Evolutionary conservation across 208 protist species (phyloP).

Genomic region (Phytomonas sp.): DNA sequence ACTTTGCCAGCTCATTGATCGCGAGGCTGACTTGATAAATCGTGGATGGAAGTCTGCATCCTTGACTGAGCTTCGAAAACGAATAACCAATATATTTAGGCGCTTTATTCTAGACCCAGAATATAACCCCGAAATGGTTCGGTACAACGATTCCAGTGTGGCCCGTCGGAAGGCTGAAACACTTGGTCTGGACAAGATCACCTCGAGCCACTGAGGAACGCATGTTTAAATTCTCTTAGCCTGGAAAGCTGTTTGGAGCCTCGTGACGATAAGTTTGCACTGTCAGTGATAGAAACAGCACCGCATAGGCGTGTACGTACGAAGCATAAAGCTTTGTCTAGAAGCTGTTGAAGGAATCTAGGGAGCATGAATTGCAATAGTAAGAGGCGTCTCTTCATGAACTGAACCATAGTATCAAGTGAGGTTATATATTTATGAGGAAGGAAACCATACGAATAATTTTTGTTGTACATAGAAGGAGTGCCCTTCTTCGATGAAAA

Average conservation of each 20-base stretch:
- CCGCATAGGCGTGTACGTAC: background rate
- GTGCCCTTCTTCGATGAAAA: background rate
- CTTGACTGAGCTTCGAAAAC: slow-evolving; percentile 70
- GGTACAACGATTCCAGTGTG: slow-evolving; percentile 22
- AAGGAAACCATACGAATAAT: background rate
- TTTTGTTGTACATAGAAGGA: background rate
- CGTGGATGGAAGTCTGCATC: slow-evolving; percentile 74
- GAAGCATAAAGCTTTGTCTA: background rate
- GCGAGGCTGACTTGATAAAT: slow-evolving; percentile 94
- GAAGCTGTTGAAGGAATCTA: background rate
- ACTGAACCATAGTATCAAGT: background rate
- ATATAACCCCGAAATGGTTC: slow-evolving; percentile 92
- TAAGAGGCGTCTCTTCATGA: background rate
- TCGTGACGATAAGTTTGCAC: background rate
- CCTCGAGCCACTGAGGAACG: background rate
- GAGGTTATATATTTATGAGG: background rate
- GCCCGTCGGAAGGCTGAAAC: background rate
- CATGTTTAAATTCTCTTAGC: background rate
- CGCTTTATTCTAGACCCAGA: slow-evolving; percentile 92
- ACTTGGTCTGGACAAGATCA: background rate
- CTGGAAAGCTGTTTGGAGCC: background rate
- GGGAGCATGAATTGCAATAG: background rate
- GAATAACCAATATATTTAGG: slow-evolving; percentile 89
- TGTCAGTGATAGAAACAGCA: background rate
- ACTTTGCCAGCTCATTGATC: slow-evolving; percentile 93